phyloP scores from a whole-genome alignment of 2,329 filamentous ascomycete genomes.

The Clarireedia paspali region DNA sequence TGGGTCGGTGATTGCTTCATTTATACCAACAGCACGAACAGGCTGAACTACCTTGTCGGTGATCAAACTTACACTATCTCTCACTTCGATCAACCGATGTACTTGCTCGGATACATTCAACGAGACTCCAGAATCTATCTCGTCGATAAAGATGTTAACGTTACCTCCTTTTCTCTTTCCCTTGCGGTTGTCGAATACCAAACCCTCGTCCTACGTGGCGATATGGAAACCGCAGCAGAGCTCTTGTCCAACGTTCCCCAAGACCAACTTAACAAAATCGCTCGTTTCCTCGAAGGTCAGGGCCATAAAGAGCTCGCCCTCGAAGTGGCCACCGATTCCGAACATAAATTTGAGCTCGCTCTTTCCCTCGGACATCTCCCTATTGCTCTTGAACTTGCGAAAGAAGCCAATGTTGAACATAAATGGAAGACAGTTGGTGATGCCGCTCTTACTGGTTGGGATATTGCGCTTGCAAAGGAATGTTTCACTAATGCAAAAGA shows the following conservation, averaged over 20 bases:
- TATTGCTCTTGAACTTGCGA: conserved; percentile 77
- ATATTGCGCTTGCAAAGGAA: conserved; percentile 80
- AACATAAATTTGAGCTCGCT: conserved; percentile 94
- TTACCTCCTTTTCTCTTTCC: conserved; percentile 85
- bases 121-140: conserved; percentile 93
- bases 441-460: conserved; percentile 78
- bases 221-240: conserved; percentile 85
- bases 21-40: conserved; percentile 95
- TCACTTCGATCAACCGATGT: conserved; percentile 93
- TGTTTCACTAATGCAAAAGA: conserved; percentile 91
- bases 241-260: conserved; percentile 75
- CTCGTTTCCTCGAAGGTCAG: conserved; percentile 93
- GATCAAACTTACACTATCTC: conserved; percentile 97
- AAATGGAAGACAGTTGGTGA: conserved; percentile 99
- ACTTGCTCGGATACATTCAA: conserved; percentile 89
- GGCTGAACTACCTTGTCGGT: conserved; percentile 93
- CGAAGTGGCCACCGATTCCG: conserved; percentile 86
- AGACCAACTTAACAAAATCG: conserved; percentile 98
- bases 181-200: conserved; percentile 94
- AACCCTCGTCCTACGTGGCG: conserved; percentile 85
- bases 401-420: conserved; percentile 79
- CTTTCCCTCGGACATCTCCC: conserved; percentile 75
- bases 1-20: conserved; percentile 99
- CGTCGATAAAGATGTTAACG: conserved; percentile 88
- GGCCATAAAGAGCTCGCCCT: conserved; percentile 94